Percentiles rank a stretch among this genome's conserved stretches.
These are phyloP conservation scores for Echeveria elegans DNA, from an alignment of 164 flowering plant species.

Conservation along the genomic window DNA sequence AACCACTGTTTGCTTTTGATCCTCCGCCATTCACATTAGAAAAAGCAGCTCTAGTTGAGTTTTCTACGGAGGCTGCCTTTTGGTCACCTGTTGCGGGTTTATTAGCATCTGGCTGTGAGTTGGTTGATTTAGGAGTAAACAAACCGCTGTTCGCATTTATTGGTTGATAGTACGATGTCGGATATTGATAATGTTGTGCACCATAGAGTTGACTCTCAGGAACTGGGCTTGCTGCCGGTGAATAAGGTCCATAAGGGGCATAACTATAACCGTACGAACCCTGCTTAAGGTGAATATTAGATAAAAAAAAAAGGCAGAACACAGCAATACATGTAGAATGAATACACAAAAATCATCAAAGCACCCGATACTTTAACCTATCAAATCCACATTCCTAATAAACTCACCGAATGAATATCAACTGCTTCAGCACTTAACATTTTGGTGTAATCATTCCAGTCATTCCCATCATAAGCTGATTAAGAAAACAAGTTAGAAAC, in stretches of 20 bases:
- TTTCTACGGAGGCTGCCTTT: constrained; percentile 40
- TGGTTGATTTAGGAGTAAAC: constrained; percentile 22
- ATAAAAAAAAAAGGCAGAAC: neutral
- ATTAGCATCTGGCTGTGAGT: constrained; percentile 33
- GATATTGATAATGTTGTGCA: constrained; percentile 78
- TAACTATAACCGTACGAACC: constrained; percentile 69
- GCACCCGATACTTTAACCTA: neutral
- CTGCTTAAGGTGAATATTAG: constrained; percentile 23
- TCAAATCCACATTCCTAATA: neutral
- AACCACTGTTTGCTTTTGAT: constrained; percentile 34
- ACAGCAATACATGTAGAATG: neutral
- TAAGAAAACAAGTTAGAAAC: neutral
- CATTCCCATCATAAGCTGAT: constrained; percentile 57
- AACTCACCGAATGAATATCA: constrained; percentile 57
- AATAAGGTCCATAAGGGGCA: constrained; percentile 62
- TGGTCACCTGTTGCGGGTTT: constrained; percentile 41
- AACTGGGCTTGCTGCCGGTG: constrained; percentile 57
- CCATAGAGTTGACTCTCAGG: constrained; percentile 82
- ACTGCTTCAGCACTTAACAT: constrained; percentile 47
- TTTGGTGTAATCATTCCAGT: constrained; percentile 58
- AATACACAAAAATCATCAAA: neutral
- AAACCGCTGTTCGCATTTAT: constrained; percentile 33
- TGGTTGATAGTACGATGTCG: constrained; percentile 48
- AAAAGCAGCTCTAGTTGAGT: constrained; percentile 29
- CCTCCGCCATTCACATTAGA: constrained; percentile 27